Evolutionary conservation across 345 rosid genomes (phyloP).

Genomic region (Brassica napus): DNA sequence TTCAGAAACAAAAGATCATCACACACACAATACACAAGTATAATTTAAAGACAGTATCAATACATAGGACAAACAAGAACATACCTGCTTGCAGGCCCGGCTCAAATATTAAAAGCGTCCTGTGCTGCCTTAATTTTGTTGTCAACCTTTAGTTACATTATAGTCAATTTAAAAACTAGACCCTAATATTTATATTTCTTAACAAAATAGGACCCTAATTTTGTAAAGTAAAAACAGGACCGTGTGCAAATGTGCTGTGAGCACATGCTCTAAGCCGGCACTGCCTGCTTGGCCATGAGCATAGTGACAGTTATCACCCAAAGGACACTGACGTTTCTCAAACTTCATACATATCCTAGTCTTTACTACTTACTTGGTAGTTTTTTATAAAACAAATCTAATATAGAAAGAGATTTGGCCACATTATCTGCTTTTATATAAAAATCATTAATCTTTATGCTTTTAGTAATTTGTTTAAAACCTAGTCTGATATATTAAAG

Average conservation of each 20-base stretch:
- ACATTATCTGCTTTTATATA: not conserved
- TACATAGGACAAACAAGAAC: constrained; percentile 8
- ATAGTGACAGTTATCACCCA: constrained; percentile 89
- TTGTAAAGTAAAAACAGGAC: no score
- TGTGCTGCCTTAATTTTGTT: no score
- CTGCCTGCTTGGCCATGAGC: constrained; percentile 84
- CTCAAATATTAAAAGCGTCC: no score
- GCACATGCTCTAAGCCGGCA: no score
- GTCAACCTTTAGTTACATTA: no score
- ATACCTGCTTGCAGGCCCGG: constrained; percentile 53
- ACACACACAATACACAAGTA: constrained; percentile 11
- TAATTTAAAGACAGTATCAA: not conserved
- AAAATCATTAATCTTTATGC: not conserved
- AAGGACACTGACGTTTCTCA: constrained; percentile 84
- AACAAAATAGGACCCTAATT: no score
- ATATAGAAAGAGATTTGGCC: not conserved
- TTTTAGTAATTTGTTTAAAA: not conserved
- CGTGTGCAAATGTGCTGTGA: no score
- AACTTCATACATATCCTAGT: constrained; percentile 82
- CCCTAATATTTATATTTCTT: no score
- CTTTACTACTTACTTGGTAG: constrained; percentile 19
- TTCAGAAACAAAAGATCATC: constrained; percentile 9
- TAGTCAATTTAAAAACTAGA: no score
- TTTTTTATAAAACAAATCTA: not conserved
- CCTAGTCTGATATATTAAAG: not conserved